These are phyloP conservation scores for Morella rubra DNA, from an alignment of 306 rosid species.

Conservation along the genomic window DNA sequence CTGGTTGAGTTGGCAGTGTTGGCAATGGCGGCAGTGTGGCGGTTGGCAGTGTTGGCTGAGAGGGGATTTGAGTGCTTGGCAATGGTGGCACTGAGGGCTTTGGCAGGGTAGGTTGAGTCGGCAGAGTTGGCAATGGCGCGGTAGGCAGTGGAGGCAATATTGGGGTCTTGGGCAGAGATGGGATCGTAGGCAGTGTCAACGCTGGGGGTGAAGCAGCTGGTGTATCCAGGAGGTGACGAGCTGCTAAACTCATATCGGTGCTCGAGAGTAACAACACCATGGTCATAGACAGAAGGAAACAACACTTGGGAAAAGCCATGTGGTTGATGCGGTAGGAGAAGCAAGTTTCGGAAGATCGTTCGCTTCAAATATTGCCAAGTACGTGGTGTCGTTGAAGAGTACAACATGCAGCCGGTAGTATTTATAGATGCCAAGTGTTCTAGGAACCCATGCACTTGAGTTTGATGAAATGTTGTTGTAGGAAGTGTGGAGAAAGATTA, in stretches of 20 bases:
- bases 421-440: no score
- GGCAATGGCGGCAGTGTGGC: constrained; percentile 37
- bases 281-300: constrained; percentile 5
- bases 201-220: constrained; percentile 33
- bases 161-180: constrained; percentile 15
- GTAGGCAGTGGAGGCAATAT: constrained; percentile 5
- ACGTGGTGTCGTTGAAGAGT: no score
- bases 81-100: constrained; percentile 30
- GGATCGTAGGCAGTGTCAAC: constrained; percentile 19
- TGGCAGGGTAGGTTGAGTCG: constrained; percentile 21
- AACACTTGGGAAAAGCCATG: constrained; percentile 12
- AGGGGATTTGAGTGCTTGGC: constrained; percentile 16
- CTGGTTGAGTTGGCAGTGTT: not conserved
- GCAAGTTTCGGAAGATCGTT: not conserved
- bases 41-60: constrained; percentile 21
- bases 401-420: no score
- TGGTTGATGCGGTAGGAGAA: not conserved
- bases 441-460: not conserved
- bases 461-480: no score
- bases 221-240: constrained; percentile 34
- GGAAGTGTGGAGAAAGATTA: no score
- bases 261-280: constrained; percentile 25
- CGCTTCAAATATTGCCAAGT: no score
- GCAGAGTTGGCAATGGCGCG: not conserved
- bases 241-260: constrained; percentile 23